A percentile compares a stretch with the other conserved stretches of the same genome.
These are phyloP conservation scores for Epichloe festucae DNA, from an alignment of 2,329 filamentous ascomycete species.

Conservation along the genomic window DNA sequence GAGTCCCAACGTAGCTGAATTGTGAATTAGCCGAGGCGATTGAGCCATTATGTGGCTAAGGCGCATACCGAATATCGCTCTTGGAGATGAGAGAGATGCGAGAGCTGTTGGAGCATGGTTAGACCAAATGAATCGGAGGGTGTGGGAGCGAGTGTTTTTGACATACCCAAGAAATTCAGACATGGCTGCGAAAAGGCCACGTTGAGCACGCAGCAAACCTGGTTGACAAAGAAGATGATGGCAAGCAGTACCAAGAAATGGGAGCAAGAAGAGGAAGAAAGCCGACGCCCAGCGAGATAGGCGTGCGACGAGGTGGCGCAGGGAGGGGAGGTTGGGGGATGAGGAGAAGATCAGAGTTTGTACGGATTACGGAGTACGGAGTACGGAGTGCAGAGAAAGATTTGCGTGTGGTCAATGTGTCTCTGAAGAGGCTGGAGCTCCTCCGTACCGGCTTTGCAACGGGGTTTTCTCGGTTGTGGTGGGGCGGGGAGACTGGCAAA, in stretches of 20 bases:
- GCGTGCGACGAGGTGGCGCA: conserved; percentile 1
- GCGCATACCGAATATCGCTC: conserved; percentile 82
- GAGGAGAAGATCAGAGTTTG: conserved; percentile 11
- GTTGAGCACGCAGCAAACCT: conserved; percentile 25
- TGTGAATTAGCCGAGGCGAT: conserved; percentile 19
- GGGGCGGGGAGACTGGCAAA: not conserved
- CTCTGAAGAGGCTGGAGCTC: conserved; percentile 16
- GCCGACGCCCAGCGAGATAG: conserved; percentile 1
- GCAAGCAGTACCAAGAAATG: conserved; percentile 9
- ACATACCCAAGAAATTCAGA: conserved; percentile 49
- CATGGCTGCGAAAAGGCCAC: conserved; percentile 31
- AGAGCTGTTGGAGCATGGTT: conserved; percentile 44
- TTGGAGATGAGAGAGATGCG: conserved; percentile 94
- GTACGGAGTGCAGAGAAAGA: conserved; percentile 15
- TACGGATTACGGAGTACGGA: not conserved
- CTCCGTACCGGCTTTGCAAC: conserved; percentile 12
- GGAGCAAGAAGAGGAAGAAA: not conserved
- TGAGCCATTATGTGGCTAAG: conserved; percentile 5
- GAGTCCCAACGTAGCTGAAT: conserved; percentile 78
- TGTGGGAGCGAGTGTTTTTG: not conserved
- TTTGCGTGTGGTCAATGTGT: conserved; percentile 18
- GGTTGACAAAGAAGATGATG: conserved; percentile 12
- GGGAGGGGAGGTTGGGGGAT: not conserved
- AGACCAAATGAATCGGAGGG: not conserved
- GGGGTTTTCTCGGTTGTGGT: conserved; percentile 10